Conservation (phyloP, 352 stramenopile species). For the Globisporangium echinulatum region DNA sequence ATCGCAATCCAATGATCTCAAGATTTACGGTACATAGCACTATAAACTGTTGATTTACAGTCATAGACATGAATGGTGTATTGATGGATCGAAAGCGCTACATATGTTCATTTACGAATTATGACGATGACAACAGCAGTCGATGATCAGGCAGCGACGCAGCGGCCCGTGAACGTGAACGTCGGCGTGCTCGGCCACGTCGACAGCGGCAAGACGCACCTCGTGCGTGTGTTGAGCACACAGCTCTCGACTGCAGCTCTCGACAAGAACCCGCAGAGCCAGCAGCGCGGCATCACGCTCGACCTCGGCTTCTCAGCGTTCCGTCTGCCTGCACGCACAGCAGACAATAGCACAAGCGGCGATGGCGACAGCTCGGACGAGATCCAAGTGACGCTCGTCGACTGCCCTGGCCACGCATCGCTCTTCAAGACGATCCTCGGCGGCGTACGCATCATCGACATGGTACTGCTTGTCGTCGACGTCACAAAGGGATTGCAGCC, state of each 20-base stretch:
- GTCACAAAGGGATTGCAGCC: conserved; percentile 96
- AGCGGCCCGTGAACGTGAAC: conserved; percentile 89
- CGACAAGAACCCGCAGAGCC: conserved; percentile 97
- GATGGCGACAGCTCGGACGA: conserved; percentile 15
- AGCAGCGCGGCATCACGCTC: conserved; percentile 96
- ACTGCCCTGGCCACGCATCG: conserved; percentile 96
- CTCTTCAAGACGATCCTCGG: conserved; percentile 99
- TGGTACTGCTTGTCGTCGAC: conserved; percentile 96
- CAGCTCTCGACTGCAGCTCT: conserved; percentile 95
- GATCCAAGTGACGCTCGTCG: conserved; percentile 93
- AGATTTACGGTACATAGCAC: too few relatives aligned
- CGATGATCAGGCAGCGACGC: neutral
- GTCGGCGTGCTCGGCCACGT: conserved; percentile 98
- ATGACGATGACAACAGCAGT: too few relatives aligned
- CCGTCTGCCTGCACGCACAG: conserved; percentile 33
- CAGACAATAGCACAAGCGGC: neutral
- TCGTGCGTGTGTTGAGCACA: conserved; percentile 96
- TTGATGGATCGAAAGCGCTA: too few relatives aligned
- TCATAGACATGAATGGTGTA: too few relatives aligned
- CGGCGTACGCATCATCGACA: conserved; percentile 98
- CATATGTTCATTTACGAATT: too few relatives aligned
- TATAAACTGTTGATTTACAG: too few relatives aligned
- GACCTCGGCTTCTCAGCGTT: conserved; percentile 98
- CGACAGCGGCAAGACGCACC: conserved; percentile 97
- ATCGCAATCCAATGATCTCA: too few relatives aligned